Percentiles rank a stretch among this genome's conserved stretches.
Evolutionary conservation across 202 grass and related monocot species (phyloP).

Genomic region (Musa balbisiana): DNA sequence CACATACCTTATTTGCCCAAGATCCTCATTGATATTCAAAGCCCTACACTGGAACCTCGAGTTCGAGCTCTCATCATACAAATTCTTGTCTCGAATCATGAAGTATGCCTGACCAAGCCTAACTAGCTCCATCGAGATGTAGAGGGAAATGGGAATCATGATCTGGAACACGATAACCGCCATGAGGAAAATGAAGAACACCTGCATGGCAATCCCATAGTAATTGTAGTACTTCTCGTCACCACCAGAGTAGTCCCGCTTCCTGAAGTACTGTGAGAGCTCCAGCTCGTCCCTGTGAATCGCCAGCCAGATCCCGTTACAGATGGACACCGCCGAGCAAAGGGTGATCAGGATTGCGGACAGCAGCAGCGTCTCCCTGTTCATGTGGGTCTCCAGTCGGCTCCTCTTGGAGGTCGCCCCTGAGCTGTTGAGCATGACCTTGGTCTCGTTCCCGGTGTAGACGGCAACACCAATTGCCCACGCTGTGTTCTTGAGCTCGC

Average conservation of each 20-base stretch:
- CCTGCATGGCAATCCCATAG: conserved; percentile 63
- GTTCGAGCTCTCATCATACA: conserved; percentile 49
- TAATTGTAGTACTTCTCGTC: conserved; percentile 55
- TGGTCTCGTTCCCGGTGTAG: conserved; percentile 20
- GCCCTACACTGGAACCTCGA: conserved; percentile 74
- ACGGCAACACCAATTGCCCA: conserved; percentile 19
- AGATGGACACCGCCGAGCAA: conserved; percentile 42
- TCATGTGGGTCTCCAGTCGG: conserved; percentile 25
- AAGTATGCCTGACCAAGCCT: conserved; percentile 89
- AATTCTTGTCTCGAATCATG: conserved; percentile 61
- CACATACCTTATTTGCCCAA: conserved; percentile 80
- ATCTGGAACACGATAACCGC: conserved; percentile 93
- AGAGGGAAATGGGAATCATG: conserved; percentile 94
- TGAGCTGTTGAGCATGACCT: conserved; percentile 25
- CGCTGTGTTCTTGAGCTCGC: conserved; percentile 20
- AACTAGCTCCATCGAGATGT: conserved; percentile 92
- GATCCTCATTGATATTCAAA: conserved; percentile 94
- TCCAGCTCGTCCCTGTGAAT: conserved; percentile 41
- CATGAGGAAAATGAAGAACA: conserved; percentile 76
- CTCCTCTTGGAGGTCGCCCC: conserved; percentile 16
- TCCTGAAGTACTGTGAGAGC: conserved; percentile 64
- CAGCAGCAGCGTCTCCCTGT: conserved; percentile 29
- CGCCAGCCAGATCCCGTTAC: conserved; percentile 61
- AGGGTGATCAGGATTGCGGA: conserved; percentile 52
- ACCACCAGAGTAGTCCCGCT: conserved; percentile 40